Evolutionary conservation across 805 yeast species (phyloP).

Genomic region (Kuraishia hungarica): DNA sequence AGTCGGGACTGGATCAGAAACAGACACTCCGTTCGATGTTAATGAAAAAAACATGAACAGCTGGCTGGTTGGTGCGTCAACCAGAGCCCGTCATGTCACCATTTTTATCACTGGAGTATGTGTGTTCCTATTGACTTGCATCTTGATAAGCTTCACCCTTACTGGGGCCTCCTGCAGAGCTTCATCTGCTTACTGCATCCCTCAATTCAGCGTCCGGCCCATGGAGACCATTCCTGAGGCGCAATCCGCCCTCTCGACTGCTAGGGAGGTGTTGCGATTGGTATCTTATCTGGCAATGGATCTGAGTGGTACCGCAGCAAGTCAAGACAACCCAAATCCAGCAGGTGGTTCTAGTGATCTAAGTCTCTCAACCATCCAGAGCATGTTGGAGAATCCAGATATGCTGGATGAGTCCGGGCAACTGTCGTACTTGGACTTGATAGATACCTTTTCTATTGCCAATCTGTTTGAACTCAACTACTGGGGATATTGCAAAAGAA

Average conservation of each 20-base stretch:
- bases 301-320: slow-evolving; percentile 17
- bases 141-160: slow-evolving; percentile 3
- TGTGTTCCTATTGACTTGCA: neutral
- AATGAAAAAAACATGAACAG: neutral
- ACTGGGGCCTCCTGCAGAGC: slow-evolving; percentile 24
- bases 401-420: neutral
- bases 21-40: no score
- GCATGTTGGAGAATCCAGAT: neutral
- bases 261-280: slow-evolving; percentile 33
- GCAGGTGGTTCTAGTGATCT: neutral
- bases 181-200: slow-evolving; percentile 24
- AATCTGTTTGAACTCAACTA: slow-evolving; percentile 35
- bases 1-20: no score
- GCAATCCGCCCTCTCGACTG: slow-evolving; percentile 20
- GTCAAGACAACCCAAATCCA: neutral
- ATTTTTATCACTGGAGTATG: neutral
- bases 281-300: slow-evolving; percentile 38
- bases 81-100: neutral
- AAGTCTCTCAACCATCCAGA: neutral
- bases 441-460: slow-evolving; percentile 35
- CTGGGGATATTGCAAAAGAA: slow-evolving; percentile 39
- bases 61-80: neutral
- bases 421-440: slow-evolving; percentile 19
- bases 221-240: slow-evolving; percentile 28
- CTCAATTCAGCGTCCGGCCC: slow-evolving; percentile 34